A percentile compares a stretch with the other conserved stretches of the same genome.
Evolutionary conservation across 2,329 filamentous ascomycete species (phyloP).

Genomic region (Pochonia chlamydosporia): DNA sequence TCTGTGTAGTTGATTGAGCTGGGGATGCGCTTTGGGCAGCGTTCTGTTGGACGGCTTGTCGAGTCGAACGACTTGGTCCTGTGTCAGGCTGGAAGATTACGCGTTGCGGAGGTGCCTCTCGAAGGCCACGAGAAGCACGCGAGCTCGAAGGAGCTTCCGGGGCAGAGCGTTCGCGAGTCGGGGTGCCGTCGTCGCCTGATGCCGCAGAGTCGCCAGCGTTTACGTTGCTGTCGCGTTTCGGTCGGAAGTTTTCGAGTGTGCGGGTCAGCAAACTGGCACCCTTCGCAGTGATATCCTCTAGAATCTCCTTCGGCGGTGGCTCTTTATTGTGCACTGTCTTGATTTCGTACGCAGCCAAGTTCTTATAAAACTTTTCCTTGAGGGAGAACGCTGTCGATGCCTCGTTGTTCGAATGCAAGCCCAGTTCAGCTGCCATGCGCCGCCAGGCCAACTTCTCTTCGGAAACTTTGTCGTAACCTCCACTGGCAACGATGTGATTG

Average conservation of each 20-base stretch:
- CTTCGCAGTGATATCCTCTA: constrained; percentile 83
- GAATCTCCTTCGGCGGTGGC: constrained; percentile 80
- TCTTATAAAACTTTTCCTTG: constrained; percentile 86
- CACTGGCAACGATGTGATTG: constrained; percentile 67
- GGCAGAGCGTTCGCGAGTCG: constrained; percentile 45
- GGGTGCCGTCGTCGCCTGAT: constrained; percentile 55
- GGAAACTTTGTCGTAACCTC: constrained; percentile 81
- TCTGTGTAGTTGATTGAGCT: constrained; percentile 19
- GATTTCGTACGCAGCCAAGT: constrained; percentile 83
- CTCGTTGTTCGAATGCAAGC: constrained; percentile 67
- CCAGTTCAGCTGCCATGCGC: constrained; percentile 69
- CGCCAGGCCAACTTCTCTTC: constrained; percentile 84
- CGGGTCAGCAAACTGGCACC: constrained; percentile 73
- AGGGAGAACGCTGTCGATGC: constrained; percentile 80
- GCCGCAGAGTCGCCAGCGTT: constrained; percentile 52
- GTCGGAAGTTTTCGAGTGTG: constrained; percentile 68
- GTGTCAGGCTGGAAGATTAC: constrained; percentile 82
- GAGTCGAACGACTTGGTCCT: constrained; percentile 55
- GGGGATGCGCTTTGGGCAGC: constrained; percentile 21
- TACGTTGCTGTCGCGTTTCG: constrained; percentile 41
- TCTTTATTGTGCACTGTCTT: constrained; percentile 69
- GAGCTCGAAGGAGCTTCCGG: constrained; percentile 48
- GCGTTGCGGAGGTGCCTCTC: constrained; percentile 79
- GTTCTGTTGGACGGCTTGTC: constrained; percentile 48
- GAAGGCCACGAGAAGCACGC: constrained; percentile 58